Conservation (phyloP, 169 alveolate genomes). For the Toxoplasma gondii region DNA sequence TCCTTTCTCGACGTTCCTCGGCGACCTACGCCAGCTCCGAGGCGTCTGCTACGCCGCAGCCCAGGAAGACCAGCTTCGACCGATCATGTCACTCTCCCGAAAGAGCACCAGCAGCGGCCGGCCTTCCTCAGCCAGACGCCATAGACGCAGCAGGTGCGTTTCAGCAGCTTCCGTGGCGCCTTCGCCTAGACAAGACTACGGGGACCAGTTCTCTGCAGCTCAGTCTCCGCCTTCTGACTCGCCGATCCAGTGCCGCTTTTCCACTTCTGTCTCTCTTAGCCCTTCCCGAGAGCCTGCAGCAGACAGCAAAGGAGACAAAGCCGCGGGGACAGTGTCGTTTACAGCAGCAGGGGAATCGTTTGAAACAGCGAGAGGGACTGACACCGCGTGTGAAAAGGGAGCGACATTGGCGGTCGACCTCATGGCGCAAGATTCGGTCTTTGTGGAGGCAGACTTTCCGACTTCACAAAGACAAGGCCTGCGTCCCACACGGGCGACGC, state of each 20-base stretch:
- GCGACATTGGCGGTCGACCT: too few species aligned
- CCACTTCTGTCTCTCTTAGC: background rate
- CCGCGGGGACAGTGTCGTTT: too few species aligned
- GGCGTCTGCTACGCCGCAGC: constrained; percentile 32
- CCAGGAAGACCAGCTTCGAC: background rate
- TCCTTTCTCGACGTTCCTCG: background rate
- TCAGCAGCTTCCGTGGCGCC: background rate
- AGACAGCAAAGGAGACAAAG: too few species aligned
- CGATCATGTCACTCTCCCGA: constrained; percentile 6
- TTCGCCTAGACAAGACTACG: background rate
- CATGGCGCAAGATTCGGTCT: too few species aligned
- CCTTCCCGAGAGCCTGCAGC: background rate
- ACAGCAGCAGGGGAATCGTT: too few species aligned
- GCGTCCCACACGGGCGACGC: too few species aligned
- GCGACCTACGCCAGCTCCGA: constrained; percentile 23
- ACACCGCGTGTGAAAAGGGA: too few species aligned
- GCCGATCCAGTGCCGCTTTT: background rate
- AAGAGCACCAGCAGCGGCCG: constrained; percentile 7
- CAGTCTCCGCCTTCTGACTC: too few species aligned
- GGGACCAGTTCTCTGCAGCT: background rate
- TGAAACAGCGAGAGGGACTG: too few species aligned
- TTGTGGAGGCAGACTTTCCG: too few species aligned
- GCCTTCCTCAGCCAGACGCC: background rate
- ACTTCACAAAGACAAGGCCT: too few species aligned
- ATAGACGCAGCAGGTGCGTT: background rate